phyloP scores from a whole-genome alignment of 805 yeast species.

The Ogataea sp. region DNA sequence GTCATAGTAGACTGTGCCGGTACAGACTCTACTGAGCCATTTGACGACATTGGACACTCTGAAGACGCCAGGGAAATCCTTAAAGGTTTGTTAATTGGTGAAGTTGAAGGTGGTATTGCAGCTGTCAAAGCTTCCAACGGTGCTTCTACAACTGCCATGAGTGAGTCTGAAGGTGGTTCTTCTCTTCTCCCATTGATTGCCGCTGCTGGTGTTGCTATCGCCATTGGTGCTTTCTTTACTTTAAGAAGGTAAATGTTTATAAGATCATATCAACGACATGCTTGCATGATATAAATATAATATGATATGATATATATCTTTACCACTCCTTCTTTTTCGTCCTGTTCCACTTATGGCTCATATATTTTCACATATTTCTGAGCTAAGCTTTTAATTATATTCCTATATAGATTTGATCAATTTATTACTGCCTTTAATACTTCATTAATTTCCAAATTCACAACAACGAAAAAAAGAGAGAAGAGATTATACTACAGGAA shows the following conservation, averaged over 20 bases:
- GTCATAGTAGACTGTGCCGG: constrained; percentile 80
- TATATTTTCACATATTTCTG: too few species aligned
- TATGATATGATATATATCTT: background rate
- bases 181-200: constrained; percentile 23
- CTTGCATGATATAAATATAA: background rate
- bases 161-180: constrained; percentile 17
- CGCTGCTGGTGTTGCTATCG: constrained; percentile 30
- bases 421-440: too few species aligned
- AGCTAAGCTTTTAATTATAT: background rate
- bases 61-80: constrained; percentile 87
- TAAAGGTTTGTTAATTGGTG: constrained; percentile 64
- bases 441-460: too few species aligned
- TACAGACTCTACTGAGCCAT: constrained; percentile 61
- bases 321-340: too few species aligned
- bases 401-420: too few species aligned
- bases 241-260: constrained; percentile 4
- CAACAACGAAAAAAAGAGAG: too few species aligned
- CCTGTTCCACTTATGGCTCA: too few species aligned
- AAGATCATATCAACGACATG: too few species aligned
- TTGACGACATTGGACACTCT: constrained; percentile 92
- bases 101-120: constrained; percentile 57
- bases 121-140: constrained; percentile 27
- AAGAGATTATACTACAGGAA: too few species aligned
- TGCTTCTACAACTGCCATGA: constrained; percentile 8
- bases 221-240: constrained; percentile 34